Conservation (phyloP, 352 stramenopile genomes). For the Phytophthora niederhauseri region DNA sequence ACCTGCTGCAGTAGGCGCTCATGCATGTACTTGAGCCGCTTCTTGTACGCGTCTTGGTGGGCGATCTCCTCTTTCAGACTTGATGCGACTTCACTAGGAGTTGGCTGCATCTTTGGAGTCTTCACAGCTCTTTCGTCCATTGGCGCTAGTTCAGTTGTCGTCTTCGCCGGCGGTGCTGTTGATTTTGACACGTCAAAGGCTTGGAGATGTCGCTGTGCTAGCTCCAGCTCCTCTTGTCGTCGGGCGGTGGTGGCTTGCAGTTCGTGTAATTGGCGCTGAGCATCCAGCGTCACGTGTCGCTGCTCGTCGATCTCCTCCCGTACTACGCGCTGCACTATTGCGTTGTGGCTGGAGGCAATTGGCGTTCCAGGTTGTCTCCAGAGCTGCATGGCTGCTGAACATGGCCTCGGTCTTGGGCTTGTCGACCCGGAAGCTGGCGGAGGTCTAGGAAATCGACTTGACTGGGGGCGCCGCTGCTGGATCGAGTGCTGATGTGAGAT, state of each 20-base stretch:
- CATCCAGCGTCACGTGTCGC: constrained; percentile 47
- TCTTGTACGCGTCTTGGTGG: constrained; percentile 61
- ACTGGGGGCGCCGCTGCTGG: constrained; percentile 18
- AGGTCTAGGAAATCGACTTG: constrained; percentile 20
- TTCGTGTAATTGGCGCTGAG: constrained; percentile 52
- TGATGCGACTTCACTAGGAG: constrained; percentile 2
- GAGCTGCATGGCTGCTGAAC: constrained; percentile 18
- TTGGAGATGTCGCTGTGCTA: constrained; percentile 44
- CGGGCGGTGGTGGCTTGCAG: constrained; percentile 37
- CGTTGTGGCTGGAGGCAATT: constrained; percentile 14
- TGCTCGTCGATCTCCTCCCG: constrained; percentile 67
- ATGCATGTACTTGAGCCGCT: constrained; percentile 53
- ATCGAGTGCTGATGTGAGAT: constrained; percentile 6
- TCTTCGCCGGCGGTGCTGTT: constrained; percentile 6
- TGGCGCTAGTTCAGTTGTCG: constrained; percentile 8
- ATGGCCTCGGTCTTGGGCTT: constrained; percentile 27
- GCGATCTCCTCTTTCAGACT: constrained; percentile 51
- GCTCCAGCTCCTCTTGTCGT: constrained; percentile 46
- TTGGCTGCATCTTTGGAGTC: constrained; percentile 9
- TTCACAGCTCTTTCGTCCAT: not conserved
- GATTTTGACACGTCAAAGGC: constrained; percentile 24
- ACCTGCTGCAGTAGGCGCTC: constrained; percentile 45
- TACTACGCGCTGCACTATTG: constrained; percentile 47
- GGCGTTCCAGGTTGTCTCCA: constrained; percentile 27
- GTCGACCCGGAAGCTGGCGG: constrained; percentile 2